Conservation (phyloP, 768 basidiomycete genomes). For the Rhizopogon salebrosus region DNA sequence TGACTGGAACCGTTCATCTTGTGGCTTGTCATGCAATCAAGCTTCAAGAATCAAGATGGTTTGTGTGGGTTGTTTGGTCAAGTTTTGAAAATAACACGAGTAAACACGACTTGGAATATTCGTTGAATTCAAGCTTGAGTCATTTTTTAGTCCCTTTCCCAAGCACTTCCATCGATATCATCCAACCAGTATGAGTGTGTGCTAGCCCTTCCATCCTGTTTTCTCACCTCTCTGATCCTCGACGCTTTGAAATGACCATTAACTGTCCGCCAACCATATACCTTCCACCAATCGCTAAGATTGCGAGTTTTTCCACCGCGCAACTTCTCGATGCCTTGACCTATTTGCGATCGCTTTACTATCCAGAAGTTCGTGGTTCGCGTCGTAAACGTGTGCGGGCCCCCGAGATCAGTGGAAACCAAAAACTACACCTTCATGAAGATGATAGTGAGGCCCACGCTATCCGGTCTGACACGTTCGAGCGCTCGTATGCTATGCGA, state of each 20-base stretch:
- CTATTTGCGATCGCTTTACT: conserved; percentile 53
- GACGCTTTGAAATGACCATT: background rate
- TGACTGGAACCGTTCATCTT: conserved; percentile 3
- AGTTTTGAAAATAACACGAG: background rate
- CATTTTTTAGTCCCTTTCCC: background rate
- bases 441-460: conserved; percentile 18
- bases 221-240: background rate
- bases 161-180: too few species aligned
- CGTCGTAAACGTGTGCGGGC: conserved; percentile 29
- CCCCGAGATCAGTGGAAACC: background rate
- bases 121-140: too few species aligned
- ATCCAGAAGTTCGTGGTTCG: conserved; percentile 58
- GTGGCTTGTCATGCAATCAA: too few species aligned
- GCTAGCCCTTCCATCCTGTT: background rate
- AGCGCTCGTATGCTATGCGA: conserved; percentile 59
- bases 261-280: conserved; percentile 40
- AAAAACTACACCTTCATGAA: background rate
- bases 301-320: conserved; percentile 29
- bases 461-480: conserved; percentile 57
- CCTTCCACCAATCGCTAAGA: conserved; percentile 49
- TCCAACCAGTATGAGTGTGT: background rate
- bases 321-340: conserved; percentile 39
- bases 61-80: background rate
- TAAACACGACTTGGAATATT: background rate
- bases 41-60: too few species aligned